Base-by-base conservation (phyloP, 805 yeast species). In the Teunomyces funiuensis region DNA sequence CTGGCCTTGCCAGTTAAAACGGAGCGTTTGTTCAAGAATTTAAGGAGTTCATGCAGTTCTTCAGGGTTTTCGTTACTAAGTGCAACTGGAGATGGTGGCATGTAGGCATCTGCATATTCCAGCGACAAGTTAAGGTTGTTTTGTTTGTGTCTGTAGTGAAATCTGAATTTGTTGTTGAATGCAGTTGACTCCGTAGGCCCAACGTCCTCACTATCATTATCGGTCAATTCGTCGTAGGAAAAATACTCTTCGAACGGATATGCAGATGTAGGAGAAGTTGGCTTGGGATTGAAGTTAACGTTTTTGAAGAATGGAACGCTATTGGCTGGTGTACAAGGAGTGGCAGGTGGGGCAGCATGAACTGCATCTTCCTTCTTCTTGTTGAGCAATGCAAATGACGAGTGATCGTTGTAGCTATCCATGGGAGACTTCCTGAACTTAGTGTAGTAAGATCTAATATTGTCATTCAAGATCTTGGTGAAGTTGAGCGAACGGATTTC, bases 1-100 rank as follows among this genome's bases (percentile, higher is more conserved):
- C 71, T 66, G 40, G 73, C 71, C 46, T 60, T 65, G 34, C 74
- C 74, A 22, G 65, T 53, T 31, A 69, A 49, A 36, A 69, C 57
- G 28, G 69, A 61, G 38, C 63, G 51, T 38, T 60, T 61, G 45
- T 66, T 70, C 49, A 70, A 54, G 29, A 65, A 55, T 49, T 57
- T 63, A 37, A 54, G 55, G 22, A 63, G 50, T 38, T 66, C 68
- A 39, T 60, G 50, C 5, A 52, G 51, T 28, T 51, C 53, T 16
- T 41, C 44, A 19, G 45, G 42, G 31, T 48, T 45, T 14, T 34
- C 28, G 18, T 48, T 45, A 10, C 37, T 20, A 27, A 28, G 33
- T 13, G 34, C 19, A 15, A 31, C 25, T 6, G 19, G 23, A 18
- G 34, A 31, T 11, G 6, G 19, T 3, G 25, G 11, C 25, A 22